Evolutionary conservation across 2,329 filamentous ascomycete species (phyloP).

Genomic region (Cladobotryum protrusum): DNA sequence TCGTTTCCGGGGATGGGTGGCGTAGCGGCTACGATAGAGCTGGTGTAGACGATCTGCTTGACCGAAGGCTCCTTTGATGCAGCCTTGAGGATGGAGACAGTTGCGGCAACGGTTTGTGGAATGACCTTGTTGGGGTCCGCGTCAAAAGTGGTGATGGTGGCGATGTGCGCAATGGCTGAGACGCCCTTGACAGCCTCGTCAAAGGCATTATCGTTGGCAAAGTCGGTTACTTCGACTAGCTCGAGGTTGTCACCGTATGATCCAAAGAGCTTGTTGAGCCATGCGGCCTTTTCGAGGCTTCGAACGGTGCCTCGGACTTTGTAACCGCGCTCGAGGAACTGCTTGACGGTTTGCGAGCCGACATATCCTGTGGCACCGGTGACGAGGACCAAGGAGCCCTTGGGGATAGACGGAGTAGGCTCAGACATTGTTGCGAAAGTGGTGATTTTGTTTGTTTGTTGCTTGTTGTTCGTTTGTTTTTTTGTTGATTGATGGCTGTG

Average conservation of each 20-base stretch:
- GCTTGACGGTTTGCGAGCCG: constrained; percentile 25
- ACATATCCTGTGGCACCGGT: constrained; percentile 31
- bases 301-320: constrained; percentile 30
- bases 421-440: too few relatives aligned
- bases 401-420: background rate
- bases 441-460: too few relatives aligned
- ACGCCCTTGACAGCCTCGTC: constrained; percentile 22
- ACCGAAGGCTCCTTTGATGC: constrained; percentile 29
- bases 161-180: constrained; percentile 32
- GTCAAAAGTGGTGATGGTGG: constrained; percentile 27
- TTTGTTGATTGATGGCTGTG: too few relatives aligned
- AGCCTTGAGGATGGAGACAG: constrained; percentile 26
- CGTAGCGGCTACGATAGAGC: constrained; percentile 23
- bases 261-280: constrained; percentile 20
- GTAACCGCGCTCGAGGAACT: constrained; percentile 26
- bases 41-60: constrained; percentile 35
- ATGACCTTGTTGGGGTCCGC: constrained; percentile 35
- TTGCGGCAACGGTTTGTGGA: constrained; percentile 24
- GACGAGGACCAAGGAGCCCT: constrained; percentile 15
- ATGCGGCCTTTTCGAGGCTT: constrained; percentile 16
- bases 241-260: constrained; percentile 22
- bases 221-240: constrained; percentile 27
- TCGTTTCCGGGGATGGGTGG: constrained; percentile 15
- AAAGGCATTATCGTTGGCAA: constrained; percentile 20
- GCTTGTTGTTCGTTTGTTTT: too few relatives aligned